These are phyloP conservation scores for Saccharomycopsis olivae DNA, from an alignment of 805 yeast species.

Conservation along the genomic window DNA sequence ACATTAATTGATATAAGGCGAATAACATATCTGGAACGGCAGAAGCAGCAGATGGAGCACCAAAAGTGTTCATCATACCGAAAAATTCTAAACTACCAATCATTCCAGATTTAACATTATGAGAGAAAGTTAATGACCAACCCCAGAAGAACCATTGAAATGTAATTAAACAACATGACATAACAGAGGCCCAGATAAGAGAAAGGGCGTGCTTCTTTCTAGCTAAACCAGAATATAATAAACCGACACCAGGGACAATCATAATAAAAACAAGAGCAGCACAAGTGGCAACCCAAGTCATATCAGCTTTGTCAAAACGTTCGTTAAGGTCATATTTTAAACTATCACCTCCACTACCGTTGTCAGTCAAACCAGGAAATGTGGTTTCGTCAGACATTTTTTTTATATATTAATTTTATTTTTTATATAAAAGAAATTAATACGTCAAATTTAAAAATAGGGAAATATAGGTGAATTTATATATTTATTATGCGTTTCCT, in stretches of 20 bases:
- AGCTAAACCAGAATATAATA: slow-evolving; percentile 85
- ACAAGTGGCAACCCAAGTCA: slow-evolving; percentile 79
- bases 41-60: slow-evolving; percentile 57
- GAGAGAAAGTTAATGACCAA: slow-evolving; percentile 78
- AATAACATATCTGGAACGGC: slow-evolving; percentile 82
- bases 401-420: neutral
- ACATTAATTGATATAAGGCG: slow-evolving; percentile 93
- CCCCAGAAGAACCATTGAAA: slow-evolving; percentile 99
- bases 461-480: no score
- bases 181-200: slow-evolving; percentile 85
- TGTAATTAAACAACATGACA: slow-evolving; percentile 71
- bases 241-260: slow-evolving; percentile 86
- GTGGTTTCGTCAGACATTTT: slow-evolving; percentile 23
- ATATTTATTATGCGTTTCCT: no score
- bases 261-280: slow-evolving; percentile 84
- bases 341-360: slow-evolving; percentile 75
- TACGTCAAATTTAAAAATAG: neutral
- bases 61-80: slow-evolving; percentile 71
- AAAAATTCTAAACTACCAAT: slow-evolving; percentile 78
- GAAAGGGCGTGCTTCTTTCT: slow-evolving; percentile 95
- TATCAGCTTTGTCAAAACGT: slow-evolving; percentile 62
- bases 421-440: neutral
- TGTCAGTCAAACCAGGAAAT: slow-evolving; percentile 38
- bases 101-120: slow-evolving; percentile 49
- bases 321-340: slow-evolving; percentile 60